These are phyloP conservation scores for Skeletonema grethae DNA, from an alignment of 108 stramenopile species.

Conservation along the genomic window DNA sequence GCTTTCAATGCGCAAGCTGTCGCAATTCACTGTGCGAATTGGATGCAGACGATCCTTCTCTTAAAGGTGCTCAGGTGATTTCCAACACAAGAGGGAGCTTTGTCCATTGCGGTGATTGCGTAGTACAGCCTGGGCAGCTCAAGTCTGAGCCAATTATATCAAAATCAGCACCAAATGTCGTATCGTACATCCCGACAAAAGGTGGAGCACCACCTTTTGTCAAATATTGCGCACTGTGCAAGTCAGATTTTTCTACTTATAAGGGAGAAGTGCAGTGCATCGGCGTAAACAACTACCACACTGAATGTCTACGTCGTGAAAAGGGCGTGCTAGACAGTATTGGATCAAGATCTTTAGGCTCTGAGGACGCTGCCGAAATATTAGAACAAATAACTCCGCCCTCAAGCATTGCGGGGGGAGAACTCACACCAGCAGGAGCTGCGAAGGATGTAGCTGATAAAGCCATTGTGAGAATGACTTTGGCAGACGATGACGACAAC, in stretches of 20 bases:
- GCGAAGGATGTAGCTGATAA: conserved; percentile 8
- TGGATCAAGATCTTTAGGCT: not conserved
- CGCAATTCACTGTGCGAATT: not conserved
- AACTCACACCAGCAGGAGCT: conserved; percentile 15
- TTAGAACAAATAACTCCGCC: not conserved
- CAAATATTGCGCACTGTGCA: conserved; percentile 10
- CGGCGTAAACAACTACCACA: conserved; percentile 19
- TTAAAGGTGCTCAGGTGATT: conserved; percentile 19
- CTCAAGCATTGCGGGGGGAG: conserved; percentile 2
- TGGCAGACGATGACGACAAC: not conserved
- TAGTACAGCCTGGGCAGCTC: not conserved
- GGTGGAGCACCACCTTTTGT: not conserved
- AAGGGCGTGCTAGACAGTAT: not conserved
- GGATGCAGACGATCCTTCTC: not conserved
- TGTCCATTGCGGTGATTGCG: conserved; percentile 26
- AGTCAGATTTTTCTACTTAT: conserved; percentile 12
- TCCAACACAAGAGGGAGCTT: conserved; percentile 34
- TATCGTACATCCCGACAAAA: not conserved
- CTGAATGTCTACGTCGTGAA: conserved; percentile 16
- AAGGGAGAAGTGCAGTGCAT: conserved; percentile 27
- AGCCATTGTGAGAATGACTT: conserved; percentile 13
- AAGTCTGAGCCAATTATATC: not conserved
- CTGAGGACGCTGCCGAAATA: not conserved
- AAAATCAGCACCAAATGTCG: not conserved
- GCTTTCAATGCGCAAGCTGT: conserved; percentile 11